Percentiles rank a stretch among this genome's conserved stretches.
phyloP scores from a whole-genome alignment of 208 protist species.

The Spongospora subterranea region DNA sequence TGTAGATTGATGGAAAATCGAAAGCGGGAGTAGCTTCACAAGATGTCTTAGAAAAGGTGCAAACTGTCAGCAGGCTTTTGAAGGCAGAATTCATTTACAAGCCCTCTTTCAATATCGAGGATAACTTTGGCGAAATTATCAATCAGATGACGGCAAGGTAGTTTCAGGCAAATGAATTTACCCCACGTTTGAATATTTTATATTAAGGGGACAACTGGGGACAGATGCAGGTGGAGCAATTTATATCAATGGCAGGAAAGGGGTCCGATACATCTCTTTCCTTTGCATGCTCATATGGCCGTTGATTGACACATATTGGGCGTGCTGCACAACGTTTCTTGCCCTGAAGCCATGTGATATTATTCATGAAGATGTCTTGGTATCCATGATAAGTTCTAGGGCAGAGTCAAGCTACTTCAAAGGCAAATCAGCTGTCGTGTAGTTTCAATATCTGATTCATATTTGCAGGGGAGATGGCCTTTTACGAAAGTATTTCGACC shows the following conservation, averaged over 20 bases:
- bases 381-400: not conserved
- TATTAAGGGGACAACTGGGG: not conserved
- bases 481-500: conserved; percentile 48
- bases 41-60: not conserved
- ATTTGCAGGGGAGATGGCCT: conserved; percentile 28
- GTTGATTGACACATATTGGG: conserved; percentile 35
- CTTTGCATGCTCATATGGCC: conserved; percentile 51
- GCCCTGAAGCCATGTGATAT: not conserved
- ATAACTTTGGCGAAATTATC: conserved; percentile 34
- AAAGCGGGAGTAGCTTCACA: not conserved
- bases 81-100: conserved; percentile 35
- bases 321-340: not conserved
- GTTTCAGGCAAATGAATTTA: not conserved
- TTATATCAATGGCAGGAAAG: not conserved
- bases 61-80: not conserved
- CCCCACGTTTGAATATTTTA: not conserved
- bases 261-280: conserved; percentile 10
- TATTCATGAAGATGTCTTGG: not conserved
- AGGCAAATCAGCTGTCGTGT: not conserved
- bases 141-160: not conserved
- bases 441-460: not conserved
- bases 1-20: conserved; percentile 12
- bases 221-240: not conserved
- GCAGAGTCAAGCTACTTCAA: conserved; percentile 22
- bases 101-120: conserved; percentile 37